phyloP scores from a whole-genome alignment of 176 grass and related monocot genomes.

The Raddia guianensis region DNA sequence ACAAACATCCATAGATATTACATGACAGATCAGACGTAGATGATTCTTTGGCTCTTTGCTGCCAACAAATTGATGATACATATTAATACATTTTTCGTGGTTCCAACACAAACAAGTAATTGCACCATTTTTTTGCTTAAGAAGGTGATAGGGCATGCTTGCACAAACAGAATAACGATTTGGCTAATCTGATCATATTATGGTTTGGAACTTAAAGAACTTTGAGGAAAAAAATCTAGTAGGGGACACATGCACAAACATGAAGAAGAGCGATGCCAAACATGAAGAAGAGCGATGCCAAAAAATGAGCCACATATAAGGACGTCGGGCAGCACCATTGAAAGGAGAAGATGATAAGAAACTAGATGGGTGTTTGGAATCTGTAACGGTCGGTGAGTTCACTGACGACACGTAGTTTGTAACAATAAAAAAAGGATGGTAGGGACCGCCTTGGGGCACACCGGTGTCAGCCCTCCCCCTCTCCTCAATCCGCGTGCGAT shows the following conservation, averaged over 20 bases:
- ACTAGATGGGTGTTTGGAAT: too few relatives aligned
- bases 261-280: too few relatives aligned
- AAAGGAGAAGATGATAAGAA: too few relatives aligned
- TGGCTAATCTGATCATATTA: background rate
- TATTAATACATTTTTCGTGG: background rate
- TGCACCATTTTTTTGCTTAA: background rate
- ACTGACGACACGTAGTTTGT: too few relatives aligned
- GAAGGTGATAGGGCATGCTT: background rate
- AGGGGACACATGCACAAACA: background rate
- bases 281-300: too few relatives aligned
- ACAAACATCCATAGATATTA: background rate
- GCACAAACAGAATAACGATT: background rate
- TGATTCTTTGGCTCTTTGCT: background rate
- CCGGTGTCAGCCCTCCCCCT: too few relatives aligned
- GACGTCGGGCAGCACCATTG: too few relatives aligned
- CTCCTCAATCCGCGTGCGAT: too few relatives aligned
- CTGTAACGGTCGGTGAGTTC: too few relatives aligned
- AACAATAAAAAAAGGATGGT: too few relatives aligned
- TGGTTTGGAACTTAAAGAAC: constrained; percentile 1
- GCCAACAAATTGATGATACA: constrained; percentile 1
- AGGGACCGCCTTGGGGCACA: too few relatives aligned
- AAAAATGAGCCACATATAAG: too few relatives aligned
- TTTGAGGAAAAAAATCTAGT: constrained; percentile 17
- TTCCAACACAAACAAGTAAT: constrained; percentile 21
- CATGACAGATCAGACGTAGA: constrained; percentile 25